These are phyloP conservation scores for Dioscorea dumetorum DNA, from an alignment of 106 monocot species.

Conservation along the genomic window DNA sequence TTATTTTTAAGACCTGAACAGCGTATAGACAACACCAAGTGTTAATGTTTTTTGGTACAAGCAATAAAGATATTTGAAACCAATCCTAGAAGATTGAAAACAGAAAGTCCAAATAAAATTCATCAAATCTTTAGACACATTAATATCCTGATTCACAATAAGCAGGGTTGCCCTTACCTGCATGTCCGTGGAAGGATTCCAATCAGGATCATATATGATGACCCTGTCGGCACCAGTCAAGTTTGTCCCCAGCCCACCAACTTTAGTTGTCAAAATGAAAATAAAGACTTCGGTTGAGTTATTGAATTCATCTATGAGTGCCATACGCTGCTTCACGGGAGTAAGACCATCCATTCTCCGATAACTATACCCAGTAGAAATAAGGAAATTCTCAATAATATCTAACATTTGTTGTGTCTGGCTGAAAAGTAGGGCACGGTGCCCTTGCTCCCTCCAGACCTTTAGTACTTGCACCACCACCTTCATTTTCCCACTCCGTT, in stretches of 20 bases:
- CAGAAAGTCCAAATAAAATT: no score
- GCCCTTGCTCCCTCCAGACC: conserved; percentile 93
- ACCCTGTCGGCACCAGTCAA: conserved; percentile 84
- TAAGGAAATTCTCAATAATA: conserved; percentile 70
- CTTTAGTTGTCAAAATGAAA: conserved; percentile 90
- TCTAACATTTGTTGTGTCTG: conserved; percentile 98
- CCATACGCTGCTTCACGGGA: conserved; percentile 83
- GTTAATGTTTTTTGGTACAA: no score
- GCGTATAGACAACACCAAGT: no score
- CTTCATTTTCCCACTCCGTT: conserved; percentile 92
- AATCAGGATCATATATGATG: conserved; percentile 97
- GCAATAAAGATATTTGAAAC: no score
- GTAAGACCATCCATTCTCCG: conserved; percentile 95
- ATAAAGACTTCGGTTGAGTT: conserved; percentile 72
- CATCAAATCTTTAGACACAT: background rate
- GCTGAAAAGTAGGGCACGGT: conserved; percentile 78
- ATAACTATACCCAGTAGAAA: conserved; percentile 44
- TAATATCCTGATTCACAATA: no score
- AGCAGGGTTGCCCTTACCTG: conserved; percentile 42
- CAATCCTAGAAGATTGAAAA: no score
- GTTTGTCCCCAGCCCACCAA: conserved; percentile 96
- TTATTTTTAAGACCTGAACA: no score
- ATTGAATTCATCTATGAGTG: conserved; percentile 95
- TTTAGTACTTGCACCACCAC: conserved; percentile 66
- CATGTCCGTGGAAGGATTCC: conserved; percentile 99